These are phyloP conservation scores for Moesziomyces sp. DNA, from an alignment of 1,284 basidiomycete species.

Conservation along the genomic window DNA sequence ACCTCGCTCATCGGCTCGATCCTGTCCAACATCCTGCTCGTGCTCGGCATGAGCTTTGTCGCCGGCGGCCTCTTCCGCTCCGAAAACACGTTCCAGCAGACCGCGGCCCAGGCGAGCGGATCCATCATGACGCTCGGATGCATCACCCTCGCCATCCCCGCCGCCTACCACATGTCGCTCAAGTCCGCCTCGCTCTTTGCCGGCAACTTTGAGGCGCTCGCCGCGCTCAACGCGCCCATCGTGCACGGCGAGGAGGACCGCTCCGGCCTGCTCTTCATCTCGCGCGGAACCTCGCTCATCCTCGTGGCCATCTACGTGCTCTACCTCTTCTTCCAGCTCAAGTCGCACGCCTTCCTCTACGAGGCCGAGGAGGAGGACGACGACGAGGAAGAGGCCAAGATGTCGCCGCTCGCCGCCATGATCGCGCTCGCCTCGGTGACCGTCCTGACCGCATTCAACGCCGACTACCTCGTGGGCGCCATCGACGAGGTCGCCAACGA, in stretches of 20 bases:
- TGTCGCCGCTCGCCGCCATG: slow-evolving; percentile 63
- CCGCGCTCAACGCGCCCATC: slow-evolving; percentile 21
- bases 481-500: slow-evolving; percentile 65
- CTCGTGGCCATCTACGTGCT: slow-evolving; percentile 83
- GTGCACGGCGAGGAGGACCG: slow-evolving; percentile 27
- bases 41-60: slow-evolving; percentile 64
- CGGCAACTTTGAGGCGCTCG: slow-evolving; percentile 47
- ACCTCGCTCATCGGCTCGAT: slow-evolving; percentile 65
- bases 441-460: slow-evolving; percentile 64
- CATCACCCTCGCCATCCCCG: slow-evolving; percentile 91
- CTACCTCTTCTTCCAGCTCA: slow-evolving; percentile 71
- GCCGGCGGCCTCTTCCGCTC: slow-evolving; percentile 65
- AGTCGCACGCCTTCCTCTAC: slow-evolving; percentile 64
- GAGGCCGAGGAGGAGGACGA: slow-evolving; percentile 56
- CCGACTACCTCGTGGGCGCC: slow-evolving; percentile 68
- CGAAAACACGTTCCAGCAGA: slow-evolving; percentile 65
- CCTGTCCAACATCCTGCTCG: slow-evolving; percentile 64
- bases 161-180: slow-evolving; percentile 76
- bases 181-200: slow-evolving; percentile 62
- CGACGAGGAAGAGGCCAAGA: slow-evolving; percentile 61
- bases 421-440: slow-evolving; percentile 59
- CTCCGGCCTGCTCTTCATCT: slow-evolving; percentile 64
- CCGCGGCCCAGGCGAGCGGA: slow-evolving; percentile 64
- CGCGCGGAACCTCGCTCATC: slow-evolving; percentile 69
- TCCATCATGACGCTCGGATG: slow-evolving; percentile 85